Evolutionary conservation across 345 rosid species (phyloP), one percentile per base, ranked within the genome.

Genomic region (Capsella bursapastoris): DNA sequence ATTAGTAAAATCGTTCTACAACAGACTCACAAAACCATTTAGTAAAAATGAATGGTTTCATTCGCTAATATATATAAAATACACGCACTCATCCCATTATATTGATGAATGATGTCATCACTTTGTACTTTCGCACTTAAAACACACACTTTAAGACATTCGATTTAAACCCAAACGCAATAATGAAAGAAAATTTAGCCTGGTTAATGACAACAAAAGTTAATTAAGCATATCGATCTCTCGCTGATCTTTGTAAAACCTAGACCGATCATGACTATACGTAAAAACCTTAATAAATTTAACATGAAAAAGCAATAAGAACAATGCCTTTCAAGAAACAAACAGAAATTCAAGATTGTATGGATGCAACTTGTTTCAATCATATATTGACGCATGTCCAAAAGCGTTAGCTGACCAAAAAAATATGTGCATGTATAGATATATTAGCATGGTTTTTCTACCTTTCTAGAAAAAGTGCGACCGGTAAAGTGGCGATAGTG

Each of bases 381-480:
- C 48, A 57, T 73, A 47, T 27, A 47, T 51, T 41, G n/a, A 31
- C 48, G 52, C 51, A 66, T 57, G 51, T 57, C 22, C n/a, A 67
- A 59, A 67, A 14, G 32, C 38, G 12, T 64, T 72, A 50, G 45
- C 18, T 55, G 70, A 32, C 29, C 10, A 63, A 7, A 7, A 16
- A 47, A 32, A 37, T 8, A n/a, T 44, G 37, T 40, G 4, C 11
- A n/a, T 31, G 35, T 6, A 43, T 8, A 35, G 12, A 29, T 51
- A 29, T 59, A 53, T 61, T 3, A 43, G 49, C 44, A 48, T 13
- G 50, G 6, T 37, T 37, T 22, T 2, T 58, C 37, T 86, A 90
- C 97, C 97, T 55, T 72, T 95, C 99, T 11, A 87, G 66, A 83
- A 84, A 80, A 69, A 80, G 76, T 47, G 97, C 94, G 61, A 88